Evolutionary conservation across 2,329 filamentous ascomycete species (phyloP), one percentile per base, ranked within the genome.

Genomic region (Ophioceras dolichostomum): DNA sequence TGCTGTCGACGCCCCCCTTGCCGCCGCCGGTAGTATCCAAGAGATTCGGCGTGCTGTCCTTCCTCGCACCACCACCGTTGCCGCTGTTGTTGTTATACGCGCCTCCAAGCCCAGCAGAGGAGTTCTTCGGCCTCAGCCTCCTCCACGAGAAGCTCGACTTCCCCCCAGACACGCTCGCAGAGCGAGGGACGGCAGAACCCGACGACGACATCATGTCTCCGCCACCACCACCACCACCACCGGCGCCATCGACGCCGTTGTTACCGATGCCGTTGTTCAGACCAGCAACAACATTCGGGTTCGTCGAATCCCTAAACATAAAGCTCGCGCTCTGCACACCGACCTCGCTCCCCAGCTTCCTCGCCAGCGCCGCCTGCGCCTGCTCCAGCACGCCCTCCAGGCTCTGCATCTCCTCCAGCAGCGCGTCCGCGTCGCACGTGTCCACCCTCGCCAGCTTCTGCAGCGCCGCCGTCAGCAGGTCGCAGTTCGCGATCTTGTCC

Each of bases 271-370:
- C n/a, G n/a, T n/a, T n/a, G n/a, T n/a, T n/a, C n/a, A n/a, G n/a
- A n/a, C n/a, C n/a, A n/a, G n/a, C n/a, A n/a, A n/a, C n/a, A n/a
- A n/a, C n/a, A n/a, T n/a, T n/a, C n/a, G n/a, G n/a, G n/a, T n/a
- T n/a, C n/a, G n/a, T 65, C 5, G 77, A 75, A 35, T 85, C 80
- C 52, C 79, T 87, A 62, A 93, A 94, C 34, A 93, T 64, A 0
- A 70, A 59, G n/a, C 73, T 68, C 3, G 80, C 72, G 5, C 80
- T 76, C 40, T 89, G 79, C 3, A 88, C 76, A 10, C 91, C 91
- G 10, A 98, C 91, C 46, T 98, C 91, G 50, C 70, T 85, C n/a
- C 91, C 89, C 4, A 98, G 71, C 51, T 87, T 94, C 54, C 93
- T 89, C 5, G 74, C 64, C 30, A 96, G 64, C 4, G 72, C 68